Percentiles rank a stretch among this genome's conserved stretches.
Evolutionary conservation across 2,329 filamentous ascomycete genomes (phyloP).

Genomic region (Neodidymelliopsis sp.): DNA sequence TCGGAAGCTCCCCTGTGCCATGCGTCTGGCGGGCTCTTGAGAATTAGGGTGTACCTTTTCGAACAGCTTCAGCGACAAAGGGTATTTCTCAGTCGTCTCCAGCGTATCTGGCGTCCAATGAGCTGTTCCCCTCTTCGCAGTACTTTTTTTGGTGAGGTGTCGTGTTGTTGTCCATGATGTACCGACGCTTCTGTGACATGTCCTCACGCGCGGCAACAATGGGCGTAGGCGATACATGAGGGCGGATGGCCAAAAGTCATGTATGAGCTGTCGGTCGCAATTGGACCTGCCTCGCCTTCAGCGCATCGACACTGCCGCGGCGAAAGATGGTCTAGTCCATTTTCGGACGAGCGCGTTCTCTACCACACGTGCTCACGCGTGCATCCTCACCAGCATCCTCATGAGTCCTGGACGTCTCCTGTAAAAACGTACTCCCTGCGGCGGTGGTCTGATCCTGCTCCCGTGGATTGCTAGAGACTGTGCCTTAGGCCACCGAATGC

Average conservation of each 20-base stretch:
- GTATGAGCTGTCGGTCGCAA: not conserved
- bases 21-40: not conserved
- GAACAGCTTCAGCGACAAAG: slow-evolving; percentile 20
- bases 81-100: slow-evolving; percentile 22
- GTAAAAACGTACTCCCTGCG: not conserved
- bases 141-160: not conserved
- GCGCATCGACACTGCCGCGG: slow-evolving; percentile 5
- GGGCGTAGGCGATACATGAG: slow-evolving; percentile 31
- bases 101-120: slow-evolving; percentile 28
- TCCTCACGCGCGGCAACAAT: slow-evolving; percentile 11
- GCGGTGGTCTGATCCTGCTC: not conserved
- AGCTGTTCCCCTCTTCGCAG: not conserved
- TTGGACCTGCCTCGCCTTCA: not conserved
- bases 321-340: slow-evolving; percentile 1
- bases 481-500: not conserved
- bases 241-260: too few relatives aligned
- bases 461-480: too few relatives aligned
- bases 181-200: not conserved
- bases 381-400: not conserved
- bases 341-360: not conserved
- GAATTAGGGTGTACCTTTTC: slow-evolving; percentile 17
- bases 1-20: not conserved
- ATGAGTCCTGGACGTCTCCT: too few relatives aligned
- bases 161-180: not conserved
- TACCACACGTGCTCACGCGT: not conserved